phyloP scores from a whole-genome alignment of 345 rosid species.

The Aegle marmelos region DNA sequence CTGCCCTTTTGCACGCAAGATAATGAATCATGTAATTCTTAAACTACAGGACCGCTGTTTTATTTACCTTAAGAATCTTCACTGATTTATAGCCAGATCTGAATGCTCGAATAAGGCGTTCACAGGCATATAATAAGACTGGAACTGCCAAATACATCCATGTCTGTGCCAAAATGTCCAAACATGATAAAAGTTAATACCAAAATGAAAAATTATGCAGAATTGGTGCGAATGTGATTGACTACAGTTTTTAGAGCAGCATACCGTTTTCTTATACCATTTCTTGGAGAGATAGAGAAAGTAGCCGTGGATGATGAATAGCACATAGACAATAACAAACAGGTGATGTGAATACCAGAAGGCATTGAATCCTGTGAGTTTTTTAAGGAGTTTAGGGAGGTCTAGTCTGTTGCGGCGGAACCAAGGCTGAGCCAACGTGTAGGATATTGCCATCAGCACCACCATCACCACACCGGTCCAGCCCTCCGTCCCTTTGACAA shows the following conservation, averaged over 20 bases:
- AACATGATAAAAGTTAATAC: not conserved
- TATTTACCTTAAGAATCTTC: constrained; percentile 60
- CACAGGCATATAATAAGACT: constrained; percentile 44
- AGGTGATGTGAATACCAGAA: constrained; percentile 90
- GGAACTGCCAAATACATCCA: constrained; percentile 92
- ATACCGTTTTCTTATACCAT: constrained; percentile 76
- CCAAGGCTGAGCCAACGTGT: constrained; percentile 68
- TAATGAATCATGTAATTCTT: not conserved
- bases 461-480: constrained; percentile 78
- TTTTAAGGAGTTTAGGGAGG: constrained; percentile 53
- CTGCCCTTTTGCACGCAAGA: not conserved
- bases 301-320: constrained; percentile 66
- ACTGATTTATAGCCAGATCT: constrained; percentile 64
- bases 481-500: constrained; percentile 67
- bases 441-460: constrained; percentile 64
- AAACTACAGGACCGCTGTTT: not conserved
- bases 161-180: constrained; percentile 40
- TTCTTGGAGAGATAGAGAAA: constrained; percentile 57
- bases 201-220: not conserved
- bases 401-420: constrained; percentile 61
- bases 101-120: constrained; percentile 58
- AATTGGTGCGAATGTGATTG: not conserved
- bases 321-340: constrained; percentile 63
- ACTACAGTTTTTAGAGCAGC: constrained; percentile 1
- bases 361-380: constrained; percentile 76